A percentile compares a stretch with the other conserved stretches of the same genome.
These are phyloP conservation scores for Alternaria brassicae DNA, from an alignment of 2,329 filamentous ascomycete species.

Conservation along the genomic window DNA sequence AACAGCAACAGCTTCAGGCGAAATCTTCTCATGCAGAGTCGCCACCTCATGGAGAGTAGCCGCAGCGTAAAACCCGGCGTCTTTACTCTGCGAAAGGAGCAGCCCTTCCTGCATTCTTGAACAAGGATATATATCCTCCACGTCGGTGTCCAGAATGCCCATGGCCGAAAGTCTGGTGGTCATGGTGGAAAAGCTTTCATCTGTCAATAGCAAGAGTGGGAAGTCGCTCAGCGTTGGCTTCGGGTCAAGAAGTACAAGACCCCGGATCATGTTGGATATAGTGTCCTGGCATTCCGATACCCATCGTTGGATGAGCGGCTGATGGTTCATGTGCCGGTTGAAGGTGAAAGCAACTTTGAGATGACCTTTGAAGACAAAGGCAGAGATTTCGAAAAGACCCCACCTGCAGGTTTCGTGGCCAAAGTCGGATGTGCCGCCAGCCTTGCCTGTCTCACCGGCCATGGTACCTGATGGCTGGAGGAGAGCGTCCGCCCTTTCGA, in stretches of 20 bases:
- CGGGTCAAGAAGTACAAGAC: slow-evolving; percentile 31
- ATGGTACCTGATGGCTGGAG: slow-evolving; percentile 54
- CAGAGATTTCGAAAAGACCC: slow-evolving; percentile 61
- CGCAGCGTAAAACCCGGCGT: slow-evolving; percentile 43
- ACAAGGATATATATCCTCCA: slow-evolving; percentile 52
- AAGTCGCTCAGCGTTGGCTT: slow-evolving; percentile 55
- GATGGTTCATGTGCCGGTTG: slow-evolving; percentile 58
- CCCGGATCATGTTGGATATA: slow-evolving; percentile 42
- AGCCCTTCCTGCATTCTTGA: slow-evolving; percentile 46
- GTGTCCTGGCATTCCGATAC: slow-evolving; percentile 49
- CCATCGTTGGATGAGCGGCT: slow-evolving; percentile 54
- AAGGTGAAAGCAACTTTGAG: slow-evolving; percentile 61
- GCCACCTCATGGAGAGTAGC: slow-evolving; percentile 42
- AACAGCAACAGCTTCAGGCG: slow-evolving; percentile 26
- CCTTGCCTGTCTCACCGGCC: slow-evolving; percentile 55
- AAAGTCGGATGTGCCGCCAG: slow-evolving; percentile 56
- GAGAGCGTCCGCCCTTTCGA: slow-evolving; percentile 55
- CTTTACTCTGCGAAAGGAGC: slow-evolving; percentile 41
- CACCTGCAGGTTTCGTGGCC: slow-evolving; percentile 55
- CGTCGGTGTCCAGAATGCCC: slow-evolving; percentile 45
- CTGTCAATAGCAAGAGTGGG: slow-evolving; percentile 55
- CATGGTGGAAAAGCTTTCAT: slow-evolving; percentile 52
- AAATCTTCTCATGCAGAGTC: slow-evolving; percentile 13
- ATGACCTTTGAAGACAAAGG: slow-evolving; percentile 56
- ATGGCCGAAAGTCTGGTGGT: slow-evolving; percentile 49